Conservation (phyloP, 139 green algal species). For the Chlorella vulgaris region DNA sequence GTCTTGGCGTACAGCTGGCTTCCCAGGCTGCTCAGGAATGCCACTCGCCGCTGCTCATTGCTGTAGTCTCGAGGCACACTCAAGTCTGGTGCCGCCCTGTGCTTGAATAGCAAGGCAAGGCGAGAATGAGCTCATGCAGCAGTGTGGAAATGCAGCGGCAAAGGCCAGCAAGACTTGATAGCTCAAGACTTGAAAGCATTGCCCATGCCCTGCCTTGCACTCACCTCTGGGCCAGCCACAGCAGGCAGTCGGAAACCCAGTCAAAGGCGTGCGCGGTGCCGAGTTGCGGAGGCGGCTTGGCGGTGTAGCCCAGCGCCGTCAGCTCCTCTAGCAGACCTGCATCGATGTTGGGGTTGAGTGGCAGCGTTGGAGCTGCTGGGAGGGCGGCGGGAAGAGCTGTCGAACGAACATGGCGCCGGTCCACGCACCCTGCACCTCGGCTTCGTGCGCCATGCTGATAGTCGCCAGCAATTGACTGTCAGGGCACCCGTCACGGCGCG, state of each 20-base stretch:
- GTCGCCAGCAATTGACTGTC: not conserved
- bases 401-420: not conserved
- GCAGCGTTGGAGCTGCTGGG: not conserved
- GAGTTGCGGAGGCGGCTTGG: not conserved
- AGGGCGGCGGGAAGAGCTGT: not conserved
- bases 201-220: too few species aligned
- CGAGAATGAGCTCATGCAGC: too few species aligned
- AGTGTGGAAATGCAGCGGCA: not conserved
- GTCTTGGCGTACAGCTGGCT: slow-evolving; percentile 73
- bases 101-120: not conserved
- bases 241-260: slow-evolving; percentile 82
- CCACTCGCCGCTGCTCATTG: slow-evolving; percentile 73
- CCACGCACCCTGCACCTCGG: not conserved
- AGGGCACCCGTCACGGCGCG: too few species aligned
- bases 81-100: slow-evolving; percentile 15
- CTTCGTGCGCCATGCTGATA: not conserved
- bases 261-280: slow-evolving; percentile 75
- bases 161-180: not conserved
- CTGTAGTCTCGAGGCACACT: slow-evolving; percentile 61
- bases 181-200: too few species aligned
- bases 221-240: slow-evolving; percentile 81
- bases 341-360: not conserved
- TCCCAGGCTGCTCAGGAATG: slow-evolving; percentile 72
- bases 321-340: slow-evolving; percentile 19
- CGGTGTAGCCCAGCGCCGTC: slow-evolving; percentile 3